Conservation (phyloP, 352 stramenopile species). For the Globisporangium iwayamae region DNA sequence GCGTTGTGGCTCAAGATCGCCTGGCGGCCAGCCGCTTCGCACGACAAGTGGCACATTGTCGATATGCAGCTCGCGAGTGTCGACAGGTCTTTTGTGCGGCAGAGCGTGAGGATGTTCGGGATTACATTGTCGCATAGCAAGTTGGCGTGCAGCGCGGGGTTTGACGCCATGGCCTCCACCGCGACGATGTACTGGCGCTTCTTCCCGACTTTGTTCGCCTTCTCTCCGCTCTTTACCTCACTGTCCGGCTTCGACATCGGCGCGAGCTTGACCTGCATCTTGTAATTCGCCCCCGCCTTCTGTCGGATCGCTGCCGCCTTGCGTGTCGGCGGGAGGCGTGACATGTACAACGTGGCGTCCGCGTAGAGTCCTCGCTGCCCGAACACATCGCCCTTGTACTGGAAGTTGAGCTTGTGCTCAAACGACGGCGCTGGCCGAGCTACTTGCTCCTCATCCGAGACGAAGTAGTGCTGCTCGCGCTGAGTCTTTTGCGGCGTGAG, state of each 20-base stretch:
- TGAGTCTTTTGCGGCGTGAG: conserved; percentile 5
- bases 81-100: conserved; percentile 53
- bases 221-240: conserved; percentile 17
- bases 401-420: conserved; percentile 48
- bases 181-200: conserved; percentile 67
- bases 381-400: conserved; percentile 72
- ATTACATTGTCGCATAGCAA: conserved; percentile 63
- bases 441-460: conserved; percentile 12
- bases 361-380: conserved; percentile 68
- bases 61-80: conserved; percentile 52
- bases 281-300: conserved; percentile 34
- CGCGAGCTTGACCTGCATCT: conserved; percentile 40
- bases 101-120: conserved; percentile 51
- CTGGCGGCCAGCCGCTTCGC: conserved; percentile 38
- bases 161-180: conserved; percentile 63
- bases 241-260: conserved; percentile 31
- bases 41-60: conserved; percentile 54
- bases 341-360: conserved; percentile 71
- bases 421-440: conserved; percentile 19
- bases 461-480: conserved; percentile 26
- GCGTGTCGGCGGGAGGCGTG: conserved; percentile 46
- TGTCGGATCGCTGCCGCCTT: conserved; percentile 31
- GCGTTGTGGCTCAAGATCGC: conserved; percentile 55
- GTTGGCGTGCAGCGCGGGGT: conserved; percentile 40
- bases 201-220: conserved; percentile 29